Evolutionary conservation across 2,329 filamentous ascomycete species (phyloP), one percentile per base, ranked within the genome.

Genomic region (Cladosporium colombiae): DNA sequence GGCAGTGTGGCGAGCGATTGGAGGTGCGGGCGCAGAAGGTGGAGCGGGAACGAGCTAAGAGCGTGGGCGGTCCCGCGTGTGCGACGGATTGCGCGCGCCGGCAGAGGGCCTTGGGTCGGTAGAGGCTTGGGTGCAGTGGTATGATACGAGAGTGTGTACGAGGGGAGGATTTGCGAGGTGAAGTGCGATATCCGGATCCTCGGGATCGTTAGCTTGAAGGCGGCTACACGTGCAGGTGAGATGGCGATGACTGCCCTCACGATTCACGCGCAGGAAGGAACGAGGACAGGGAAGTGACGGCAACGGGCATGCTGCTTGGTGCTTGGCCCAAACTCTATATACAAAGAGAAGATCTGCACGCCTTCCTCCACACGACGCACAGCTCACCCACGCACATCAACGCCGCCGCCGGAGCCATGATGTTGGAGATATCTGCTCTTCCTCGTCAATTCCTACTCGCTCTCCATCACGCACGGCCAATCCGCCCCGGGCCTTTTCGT

Each of bases 191-290:
- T 11, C 52, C 52, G 23, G 52, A 29, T 55, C 25, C 7, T 5
- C 52, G 52, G 52, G 52, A 53, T 14, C n/a, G 52, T 13, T 55
- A 33, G 52, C 25, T 31, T 55, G 52, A 29, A 33, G 52, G 50
- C 50, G 50, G 50, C 50, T 18, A 53, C 50, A 53, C 52, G 52
- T 55, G 52, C 52, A 46, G 40, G 13, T 21, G 40, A 55, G 52
- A 33, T 46, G 27, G 52, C 18, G 23, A 29, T 27, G 29, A 8
- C 27, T 53, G 50, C 50, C 7, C 25, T 53, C 27, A 53, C 50
- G 50, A 53, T 21, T n/a, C 18, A 21, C 52, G 29, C 50, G 52
- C 25, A 21, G 52, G 52, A 25, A 52, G 25, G 27, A 53, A 27
- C 50, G 25, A 29, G 25, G 50, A 14, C 23, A 29, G 52, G 27